A percentile compares a stretch with the other conserved stretches of the same genome.
Conservation (phyloP, 306 rosid genomes). For the Castanea crenata region DNA sequence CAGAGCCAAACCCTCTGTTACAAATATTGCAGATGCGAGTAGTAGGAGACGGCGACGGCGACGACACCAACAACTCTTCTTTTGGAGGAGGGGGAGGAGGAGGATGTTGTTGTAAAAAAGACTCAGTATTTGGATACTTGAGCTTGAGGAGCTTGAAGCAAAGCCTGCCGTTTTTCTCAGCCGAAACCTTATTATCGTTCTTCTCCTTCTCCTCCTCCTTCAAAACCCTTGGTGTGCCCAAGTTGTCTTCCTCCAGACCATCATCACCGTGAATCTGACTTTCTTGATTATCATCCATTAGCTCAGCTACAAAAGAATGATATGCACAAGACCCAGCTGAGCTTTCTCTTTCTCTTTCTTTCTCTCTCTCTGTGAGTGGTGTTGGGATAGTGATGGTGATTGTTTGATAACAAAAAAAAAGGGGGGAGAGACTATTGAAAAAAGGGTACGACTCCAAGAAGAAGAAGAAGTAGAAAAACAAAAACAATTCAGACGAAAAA, state of each 20-base stretch:
- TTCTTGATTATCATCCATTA: background rate
- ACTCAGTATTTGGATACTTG: slow-evolving; percentile 13
- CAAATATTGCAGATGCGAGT: slow-evolving; percentile 24
- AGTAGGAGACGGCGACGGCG: background rate
- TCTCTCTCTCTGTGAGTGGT: background rate
- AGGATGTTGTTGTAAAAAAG: background rate
- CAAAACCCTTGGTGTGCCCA: background rate
- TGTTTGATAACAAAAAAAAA: background rate
- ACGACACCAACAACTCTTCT: too few relatives aligned
- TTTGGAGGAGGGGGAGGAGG: background rate
- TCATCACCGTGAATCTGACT: background rate
- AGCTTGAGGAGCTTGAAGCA: slow-evolving; percentile 18
- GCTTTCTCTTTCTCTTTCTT: background rate
- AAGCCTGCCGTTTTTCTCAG: background rate
- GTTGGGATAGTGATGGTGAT: background rate
- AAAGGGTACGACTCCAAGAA: too few relatives aligned
- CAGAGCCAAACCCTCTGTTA: slow-evolving; percentile 30
- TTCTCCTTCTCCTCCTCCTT: too few relatives aligned
- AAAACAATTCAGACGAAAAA: too few relatives aligned
- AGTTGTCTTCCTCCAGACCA: background rate
- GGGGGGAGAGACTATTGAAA: background rate
- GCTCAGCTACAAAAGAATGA: background rate
- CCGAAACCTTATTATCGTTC: background rate
- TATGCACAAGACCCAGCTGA: slow-evolving; percentile 1
- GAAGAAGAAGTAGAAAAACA: too few relatives aligned